These are phyloP conservation scores for Rubia balearica DNA, from an alignment of 305 asterid genomes.

Conservation along the genomic window DNA sequence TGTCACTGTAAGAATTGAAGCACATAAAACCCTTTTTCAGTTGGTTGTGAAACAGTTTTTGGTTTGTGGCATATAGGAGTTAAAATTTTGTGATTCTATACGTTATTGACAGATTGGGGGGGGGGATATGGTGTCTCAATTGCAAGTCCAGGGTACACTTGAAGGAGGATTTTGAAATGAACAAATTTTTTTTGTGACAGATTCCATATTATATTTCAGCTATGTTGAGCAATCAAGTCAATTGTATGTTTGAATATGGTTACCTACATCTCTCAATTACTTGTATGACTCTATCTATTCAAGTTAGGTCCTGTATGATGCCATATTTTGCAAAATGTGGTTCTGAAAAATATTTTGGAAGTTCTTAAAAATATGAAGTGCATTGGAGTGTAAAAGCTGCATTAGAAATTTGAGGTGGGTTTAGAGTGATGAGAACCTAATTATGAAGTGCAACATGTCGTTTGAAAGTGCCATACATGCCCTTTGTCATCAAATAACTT, in stretches of 20 bases:
- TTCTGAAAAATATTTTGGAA: no score
- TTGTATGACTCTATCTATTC: background rate
- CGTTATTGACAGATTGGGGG: no score
- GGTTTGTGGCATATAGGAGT: no score
- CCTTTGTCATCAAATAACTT: background rate
- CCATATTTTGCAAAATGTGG: no score
- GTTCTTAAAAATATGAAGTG: background rate
- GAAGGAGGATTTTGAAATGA: background rate
- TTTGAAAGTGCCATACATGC: background rate
- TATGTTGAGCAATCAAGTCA: background rate
- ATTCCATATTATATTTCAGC: background rate
- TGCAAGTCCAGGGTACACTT: background rate
- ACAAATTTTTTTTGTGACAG: background rate
- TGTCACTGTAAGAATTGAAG: no score
- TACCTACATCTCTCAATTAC: background rate
- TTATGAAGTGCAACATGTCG: background rate
- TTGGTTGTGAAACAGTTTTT: no score
- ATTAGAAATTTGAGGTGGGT: background rate
- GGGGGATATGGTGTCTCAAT: no score
- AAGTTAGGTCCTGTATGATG: background rate
- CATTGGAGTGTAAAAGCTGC: background rate
- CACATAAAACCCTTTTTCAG: no score
- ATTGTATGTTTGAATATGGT: background rate
- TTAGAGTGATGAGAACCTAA: background rate
- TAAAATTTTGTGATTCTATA: no score